A percentile compares a stretch with the other conserved stretches of the same genome.
phyloP scores from a whole-genome alignment of 352 stramenopile species.

The Globisporangium barbulae region DNA sequence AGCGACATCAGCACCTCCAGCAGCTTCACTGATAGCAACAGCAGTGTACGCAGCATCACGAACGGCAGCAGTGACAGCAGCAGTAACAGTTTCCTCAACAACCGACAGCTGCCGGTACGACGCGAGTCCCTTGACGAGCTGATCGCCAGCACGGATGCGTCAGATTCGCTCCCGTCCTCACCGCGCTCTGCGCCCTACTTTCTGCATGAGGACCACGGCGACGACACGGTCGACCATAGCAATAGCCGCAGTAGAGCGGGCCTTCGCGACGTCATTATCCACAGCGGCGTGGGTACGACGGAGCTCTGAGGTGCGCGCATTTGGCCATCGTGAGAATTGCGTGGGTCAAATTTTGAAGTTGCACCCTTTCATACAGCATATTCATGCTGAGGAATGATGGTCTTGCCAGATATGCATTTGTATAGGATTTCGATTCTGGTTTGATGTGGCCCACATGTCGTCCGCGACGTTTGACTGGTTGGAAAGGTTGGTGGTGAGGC shows the following conservation, averaged over 20 bases:
- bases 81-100: conserved; percentile 6
- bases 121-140: conserved; percentile 2
- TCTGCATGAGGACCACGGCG: conserved; percentile 1
- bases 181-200: conserved; percentile 4
- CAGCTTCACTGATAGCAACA: conserved; percentile 3
- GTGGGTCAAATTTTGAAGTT: not conserved
- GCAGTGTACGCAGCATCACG: not conserved
- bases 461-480: conserved; percentile 10
- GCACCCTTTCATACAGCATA: conserved; percentile 2
- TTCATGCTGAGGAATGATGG: not conserved
- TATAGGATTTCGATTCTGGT: not conserved
- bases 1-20: conserved; percentile 1
- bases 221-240: not conserved
- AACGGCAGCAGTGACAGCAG: not conserved
- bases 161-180: not conserved
- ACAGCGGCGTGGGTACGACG: not conserved
- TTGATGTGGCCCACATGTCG: not conserved
- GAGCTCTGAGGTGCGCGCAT: conserved; percentile 3
- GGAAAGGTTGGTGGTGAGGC: conserved; percentile 19
- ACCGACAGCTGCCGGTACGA: not conserved
- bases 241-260: not conserved
- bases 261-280: conserved; percentile 3
- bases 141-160: not conserved
- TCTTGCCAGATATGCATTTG: not conserved
- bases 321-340: not conserved